Percentiles rank a stretch among this genome's conserved stretches.
Evolutionary conservation across 805 yeast species (phyloP).

Genomic region (Metahyphopichia silvanorum): DNA sequence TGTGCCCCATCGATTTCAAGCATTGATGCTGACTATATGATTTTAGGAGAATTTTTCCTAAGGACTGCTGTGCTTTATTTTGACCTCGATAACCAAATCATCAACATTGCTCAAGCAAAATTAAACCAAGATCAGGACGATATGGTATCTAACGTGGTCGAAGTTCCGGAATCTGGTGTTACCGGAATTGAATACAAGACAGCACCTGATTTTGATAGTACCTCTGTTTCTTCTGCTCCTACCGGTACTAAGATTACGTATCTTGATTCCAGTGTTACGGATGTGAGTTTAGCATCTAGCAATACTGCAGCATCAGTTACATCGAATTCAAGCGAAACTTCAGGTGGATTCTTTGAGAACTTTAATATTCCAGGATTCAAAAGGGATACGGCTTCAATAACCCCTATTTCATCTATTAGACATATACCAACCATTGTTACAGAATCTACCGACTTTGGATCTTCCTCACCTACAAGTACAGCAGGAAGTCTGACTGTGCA

Average conservation of each 20-base stretch:
- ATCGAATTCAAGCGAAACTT: too few relatives aligned
- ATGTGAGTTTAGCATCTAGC: too few relatives aligned
- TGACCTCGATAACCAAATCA: conserved; percentile 2
- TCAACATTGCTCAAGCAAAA: conserved; percentile 3
- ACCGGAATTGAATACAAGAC: not conserved
- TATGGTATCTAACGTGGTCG: conserved; percentile 1
- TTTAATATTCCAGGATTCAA: too few relatives aligned
- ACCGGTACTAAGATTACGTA: not conserved
- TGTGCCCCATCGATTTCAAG: conserved; percentile 1
- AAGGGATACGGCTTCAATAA: too few relatives aligned
- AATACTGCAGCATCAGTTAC: too few relatives aligned
- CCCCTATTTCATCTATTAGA: too few relatives aligned
- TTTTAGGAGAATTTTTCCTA: conserved; percentile 3
- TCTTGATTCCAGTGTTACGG: too few relatives aligned
- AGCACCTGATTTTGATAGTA: conserved; percentile 1
- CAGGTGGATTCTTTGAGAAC: too few relatives aligned
- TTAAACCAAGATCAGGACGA: not conserved
- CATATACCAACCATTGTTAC: too few relatives aligned
- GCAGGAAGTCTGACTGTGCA: too few relatives aligned
- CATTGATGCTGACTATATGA: conserved; percentile 1
- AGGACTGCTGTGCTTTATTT: not conserved
- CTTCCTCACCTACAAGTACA: too few relatives aligned
- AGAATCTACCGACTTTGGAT: too few relatives aligned
- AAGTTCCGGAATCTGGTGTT: not conserved
- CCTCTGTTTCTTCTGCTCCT: not conserved